Base-by-base conservation (phyloP, 331 rosid genomes). In the Rosa hybrid region DNA sequence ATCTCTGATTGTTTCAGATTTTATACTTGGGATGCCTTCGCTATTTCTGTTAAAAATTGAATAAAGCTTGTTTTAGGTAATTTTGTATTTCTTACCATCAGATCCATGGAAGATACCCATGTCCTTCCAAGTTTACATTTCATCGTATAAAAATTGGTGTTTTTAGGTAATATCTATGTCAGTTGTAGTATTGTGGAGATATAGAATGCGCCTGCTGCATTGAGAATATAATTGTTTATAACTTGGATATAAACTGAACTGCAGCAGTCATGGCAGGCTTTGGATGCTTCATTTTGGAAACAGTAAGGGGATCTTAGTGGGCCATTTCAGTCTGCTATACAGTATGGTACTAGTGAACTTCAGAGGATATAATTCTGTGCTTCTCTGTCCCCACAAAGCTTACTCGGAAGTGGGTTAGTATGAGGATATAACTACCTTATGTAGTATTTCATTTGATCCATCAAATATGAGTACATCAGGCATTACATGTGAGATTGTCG, bases 401-500 rank as follows among this genome's bases (percentile, higher is more conserved):
- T 81, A 77, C 44, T 85, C 77, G 72, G 92, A 88, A 83, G 82
- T 92, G 86, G 92, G 90, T 83, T 91, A 84, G 86, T 80, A n/a
- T 79, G 20, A 27, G 69, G 49, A 20, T 53, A 54, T 53, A 50
- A 42, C 77, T 60, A 75, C 39, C n/a, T 48, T 76, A 64, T 88
- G 20, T 39, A 48, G 39, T 39, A n/a, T 7, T 60, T 70, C 81
- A 49, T 76, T 65, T 80, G 78, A 77, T 75, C 82, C 70, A 12
- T 57, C 57, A 48, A 84, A 85, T 81, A 96, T 96, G 98, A 90
- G 87, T 69, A 81, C 86, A 57, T 84, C 78, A 45, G 30, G 72
- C 27, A 82, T 81, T 81, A 84, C 92, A 9, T 82, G 92, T 79
- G 97, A 96, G 88, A 96, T 96, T 72, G 93, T 93, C 45, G 98